These are phyloP conservation scores for Russula emetica DNA, from an alignment of 768 basidiomycete species.

Conservation along the genomic window DNA sequence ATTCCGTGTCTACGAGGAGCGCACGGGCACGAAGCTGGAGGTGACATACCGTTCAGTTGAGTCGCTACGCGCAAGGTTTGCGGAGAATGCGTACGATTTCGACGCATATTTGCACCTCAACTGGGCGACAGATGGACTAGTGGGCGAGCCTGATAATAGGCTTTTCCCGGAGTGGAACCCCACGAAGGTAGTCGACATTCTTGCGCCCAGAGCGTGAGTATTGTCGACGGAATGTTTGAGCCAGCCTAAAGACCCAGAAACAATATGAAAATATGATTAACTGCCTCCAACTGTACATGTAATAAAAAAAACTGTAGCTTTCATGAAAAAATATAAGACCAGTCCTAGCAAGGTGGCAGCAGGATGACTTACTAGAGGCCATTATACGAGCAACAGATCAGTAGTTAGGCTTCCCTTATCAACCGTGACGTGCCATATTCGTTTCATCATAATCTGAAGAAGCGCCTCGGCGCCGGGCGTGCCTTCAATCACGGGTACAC, in stretches of 20 bases:
- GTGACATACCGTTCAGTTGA: conserved; percentile 17
- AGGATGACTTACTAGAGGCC: neutral
- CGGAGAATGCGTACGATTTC: conserved; percentile 24
- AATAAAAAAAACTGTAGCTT: neutral
- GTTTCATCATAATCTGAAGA: conserved; percentile 44
- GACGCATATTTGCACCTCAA: conserved; percentile 12
- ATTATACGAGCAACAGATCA: conserved; percentile 9
- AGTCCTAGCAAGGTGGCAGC: neutral
- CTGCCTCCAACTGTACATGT: neutral
- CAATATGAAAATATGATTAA: neutral
- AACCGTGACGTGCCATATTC: conserved; percentile 50
- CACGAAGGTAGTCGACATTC: conserved; percentile 22
- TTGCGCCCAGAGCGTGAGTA: conserved; percentile 5
- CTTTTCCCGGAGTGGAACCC: conserved; percentile 29
- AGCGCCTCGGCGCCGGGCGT: conserved; percentile 63
- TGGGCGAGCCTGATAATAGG: conserved; percentile 22
- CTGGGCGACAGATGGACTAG: conserved; percentile 17
- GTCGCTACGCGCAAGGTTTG: conserved; percentile 19
- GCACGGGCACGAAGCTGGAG: conserved; percentile 24
- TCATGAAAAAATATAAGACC: neutral
- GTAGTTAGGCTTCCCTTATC: conserved; percentile 2
- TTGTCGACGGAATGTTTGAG: neutral
- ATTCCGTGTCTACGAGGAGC: conserved; percentile 22
- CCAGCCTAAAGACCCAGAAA: neutral
- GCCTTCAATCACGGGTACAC: conserved; percentile 41